phyloP scores from a whole-genome alignment of 2,329 filamentous ascomycete species.

The Thelonectria discophora region DNA sequence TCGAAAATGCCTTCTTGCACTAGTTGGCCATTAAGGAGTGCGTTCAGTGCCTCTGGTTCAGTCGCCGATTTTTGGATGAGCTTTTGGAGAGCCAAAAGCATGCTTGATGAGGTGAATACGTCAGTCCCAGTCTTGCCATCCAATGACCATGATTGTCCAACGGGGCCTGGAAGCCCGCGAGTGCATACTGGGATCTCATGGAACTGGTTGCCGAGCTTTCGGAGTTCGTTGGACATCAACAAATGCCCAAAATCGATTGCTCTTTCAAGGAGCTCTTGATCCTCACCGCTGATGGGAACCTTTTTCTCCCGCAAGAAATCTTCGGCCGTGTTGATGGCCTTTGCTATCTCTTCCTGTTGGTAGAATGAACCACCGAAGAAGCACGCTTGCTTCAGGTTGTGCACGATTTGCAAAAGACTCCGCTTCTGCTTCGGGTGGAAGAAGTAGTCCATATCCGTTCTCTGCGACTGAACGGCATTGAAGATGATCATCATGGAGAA shows the following conservation, averaged over 20 bases:
- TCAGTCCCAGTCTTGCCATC: constrained; percentile 59
- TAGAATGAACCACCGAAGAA: constrained; percentile 88
- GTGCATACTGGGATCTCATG: constrained; percentile 84
- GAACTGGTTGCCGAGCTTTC: constrained; percentile 71
- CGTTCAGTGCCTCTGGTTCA: constrained; percentile 55
- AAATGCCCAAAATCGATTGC: constrained; percentile 72
- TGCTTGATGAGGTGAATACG: constrained; percentile 58
- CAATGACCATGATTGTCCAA: constrained; percentile 74
- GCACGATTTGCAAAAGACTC: constrained; percentile 72
- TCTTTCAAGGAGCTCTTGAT: constrained; percentile 67
- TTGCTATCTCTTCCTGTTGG: constrained; percentile 67
- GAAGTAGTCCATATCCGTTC: constrained; percentile 85
- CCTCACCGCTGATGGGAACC: constrained; percentile 66
- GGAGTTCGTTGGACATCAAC: constrained; percentile 68
- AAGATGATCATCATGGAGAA: constrained; percentile 86
- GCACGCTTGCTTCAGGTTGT: constrained; percentile 82
- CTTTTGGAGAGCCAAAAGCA: constrained; percentile 63
- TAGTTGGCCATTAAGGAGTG: constrained; percentile 58
- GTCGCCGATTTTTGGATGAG: constrained; percentile 57
- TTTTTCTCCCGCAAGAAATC: constrained; percentile 72
- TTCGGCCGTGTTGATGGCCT: constrained; percentile 71
- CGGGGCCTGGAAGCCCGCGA: constrained; percentile 69
- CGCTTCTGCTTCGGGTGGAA: constrained; percentile 81
- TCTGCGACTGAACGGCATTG: constrained; percentile 88
- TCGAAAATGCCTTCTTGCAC: constrained; percentile 52